phyloP scores from a whole-genome alignment of 345 rosid species.

The Balakata baccata region DNA sequence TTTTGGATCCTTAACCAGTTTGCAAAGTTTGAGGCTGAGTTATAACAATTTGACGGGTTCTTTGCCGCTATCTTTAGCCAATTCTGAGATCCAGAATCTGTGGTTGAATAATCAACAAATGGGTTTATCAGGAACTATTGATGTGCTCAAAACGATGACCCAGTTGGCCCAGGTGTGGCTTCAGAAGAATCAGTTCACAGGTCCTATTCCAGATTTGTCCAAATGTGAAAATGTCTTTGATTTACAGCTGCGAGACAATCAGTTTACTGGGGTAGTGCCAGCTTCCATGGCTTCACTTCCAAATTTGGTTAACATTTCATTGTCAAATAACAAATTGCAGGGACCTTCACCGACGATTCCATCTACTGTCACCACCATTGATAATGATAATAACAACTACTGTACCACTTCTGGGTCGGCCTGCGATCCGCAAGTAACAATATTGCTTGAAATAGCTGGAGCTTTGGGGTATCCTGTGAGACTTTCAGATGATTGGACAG shows the following conservation, averaged over 20 bases:
- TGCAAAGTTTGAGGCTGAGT: slow-evolving; percentile 54
- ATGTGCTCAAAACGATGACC: slow-evolving; percentile 57
- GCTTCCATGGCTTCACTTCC: slow-evolving; percentile 39
- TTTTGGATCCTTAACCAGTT: slow-evolving; percentile 45
- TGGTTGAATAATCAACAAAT: slow-evolving; percentile 66
- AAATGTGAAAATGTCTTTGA: slow-evolving; percentile 49
- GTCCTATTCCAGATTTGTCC: slow-evolving; percentile 77
- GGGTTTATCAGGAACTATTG: slow-evolving; percentile 59
- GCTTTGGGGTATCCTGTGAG: slow-evolving; percentile 60
- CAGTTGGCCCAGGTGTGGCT: slow-evolving; percentile 73
- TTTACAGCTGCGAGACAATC: slow-evolving; percentile 76
- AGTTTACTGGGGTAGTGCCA: slow-evolving; percentile 66
- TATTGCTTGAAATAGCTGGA: slow-evolving; percentile 58
- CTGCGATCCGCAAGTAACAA: slow-evolving; percentile 58
- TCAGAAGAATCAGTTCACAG: slow-evolving; percentile 61
- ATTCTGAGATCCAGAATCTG: slow-evolving; percentile 47
- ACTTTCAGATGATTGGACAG: slow-evolving; percentile 57
- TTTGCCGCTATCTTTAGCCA: slow-evolving; percentile 56
- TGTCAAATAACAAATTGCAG: slow-evolving; percentile 69
- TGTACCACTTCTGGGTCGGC: slow-evolving; percentile 40
- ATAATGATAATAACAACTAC: slow-evolving; percentile 41
- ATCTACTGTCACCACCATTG: slow-evolving; percentile 19
- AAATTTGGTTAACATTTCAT: slow-evolving; percentile 45
- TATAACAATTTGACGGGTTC: slow-evolving; percentile 73
- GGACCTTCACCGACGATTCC: slow-evolving; percentile 60